A percentile compares a stretch with the other conserved stretches of the same genome.
Conservation (phyloP, 2,329 filamentous ascomycete genomes). For the Colletotrichum cereale region DNA sequence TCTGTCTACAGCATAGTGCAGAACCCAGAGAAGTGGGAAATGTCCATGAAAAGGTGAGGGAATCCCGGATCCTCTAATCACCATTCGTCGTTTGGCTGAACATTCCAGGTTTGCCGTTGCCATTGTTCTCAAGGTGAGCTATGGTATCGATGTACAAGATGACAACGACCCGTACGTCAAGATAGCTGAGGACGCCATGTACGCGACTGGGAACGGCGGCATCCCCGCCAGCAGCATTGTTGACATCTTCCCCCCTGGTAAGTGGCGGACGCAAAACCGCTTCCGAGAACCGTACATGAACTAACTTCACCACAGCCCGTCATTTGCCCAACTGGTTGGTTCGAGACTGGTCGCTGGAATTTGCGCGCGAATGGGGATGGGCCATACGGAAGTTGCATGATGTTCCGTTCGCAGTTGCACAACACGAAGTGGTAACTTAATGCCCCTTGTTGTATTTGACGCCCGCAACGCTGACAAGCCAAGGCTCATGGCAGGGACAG, state of each 20-base stretch:
- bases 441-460: conserved; percentile 22
- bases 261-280: conserved; percentile 20
- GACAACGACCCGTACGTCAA: conserved; percentile 48
- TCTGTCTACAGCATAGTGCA: conserved; percentile 45
- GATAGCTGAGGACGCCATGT: conserved; percentile 44
- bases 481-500: conserved; percentile 38
- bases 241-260: conserved; percentile 61
- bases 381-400: conserved; percentile 51
- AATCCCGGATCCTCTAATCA: not conserved
- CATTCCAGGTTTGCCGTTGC: conserved; percentile 47
- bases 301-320: conserved; percentile 47
- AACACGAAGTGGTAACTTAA: conserved; percentile 44
- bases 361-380: conserved; percentile 51
- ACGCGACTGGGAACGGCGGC: conserved; percentile 48
- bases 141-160: conserved; percentile 47
- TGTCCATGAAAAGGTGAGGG: conserved; percentile 36
- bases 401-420: conserved; percentile 48
- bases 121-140: conserved; percentile 50
- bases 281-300: conserved; percentile 38
- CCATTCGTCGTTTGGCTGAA: conserved; percentile 13
- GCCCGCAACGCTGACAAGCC: conserved; percentile 35
- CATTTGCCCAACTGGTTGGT: conserved; percentile 55
- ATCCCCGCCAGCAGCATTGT: conserved; percentile 55
- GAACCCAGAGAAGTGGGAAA: conserved; percentile 42
- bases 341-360: conserved; percentile 49